Evolutionary conservation across 2,329 filamentous ascomycete species (phyloP), one percentile per base, ranked within the genome.

Genomic region (Fusarium sp.): DNA sequence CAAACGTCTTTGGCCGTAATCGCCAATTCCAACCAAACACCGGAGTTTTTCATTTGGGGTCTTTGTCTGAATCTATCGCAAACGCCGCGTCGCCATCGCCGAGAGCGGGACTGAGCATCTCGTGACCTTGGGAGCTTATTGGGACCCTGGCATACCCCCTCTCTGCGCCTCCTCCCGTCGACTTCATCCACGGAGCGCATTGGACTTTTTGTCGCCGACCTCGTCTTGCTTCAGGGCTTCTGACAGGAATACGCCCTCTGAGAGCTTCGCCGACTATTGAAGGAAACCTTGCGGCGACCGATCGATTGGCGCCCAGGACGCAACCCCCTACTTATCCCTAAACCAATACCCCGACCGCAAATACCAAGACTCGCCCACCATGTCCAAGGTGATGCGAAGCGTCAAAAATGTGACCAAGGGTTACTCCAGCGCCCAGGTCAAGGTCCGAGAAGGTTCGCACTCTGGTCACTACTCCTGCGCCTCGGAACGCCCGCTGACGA

Each of bases 401-500:
- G 94, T 98, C 77, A 98, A 97, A 85, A 99, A 98, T 86, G 95
- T 99, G 82, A 98, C 96, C 81, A 99, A 98, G 85, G 96, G 96
- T 75, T 99, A 99, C 80, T 97, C 95, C 34, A 90, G 87, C 72
- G 93, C 96, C 76, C 95, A 99, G 86, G 93, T 98, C 81, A 98
- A 98, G 85, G 96, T 99, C 81, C 90, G 94, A 84, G 95, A 97
- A 92, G 93, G 93, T 97, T 83, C 72, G 89, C 65, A 36, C 29
- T 60, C 56, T 51, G 49, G 23, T 6, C 25, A 59, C 46, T 36
- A 18, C 23, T 10, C 16, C 51, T 23, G n/a, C 29, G 27, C 20
- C 49, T 40, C 36, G 27, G 44, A 55, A 50, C 42, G 63, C 56
- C 44, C 34, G 63, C 69, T 75, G 67, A 76, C 70, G 51, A 23